These are phyloP conservation scores for Pyrenula massariospora DNA, from an alignment of 495 filamentous ascomycete species.

Conservation along the genomic window DNA sequence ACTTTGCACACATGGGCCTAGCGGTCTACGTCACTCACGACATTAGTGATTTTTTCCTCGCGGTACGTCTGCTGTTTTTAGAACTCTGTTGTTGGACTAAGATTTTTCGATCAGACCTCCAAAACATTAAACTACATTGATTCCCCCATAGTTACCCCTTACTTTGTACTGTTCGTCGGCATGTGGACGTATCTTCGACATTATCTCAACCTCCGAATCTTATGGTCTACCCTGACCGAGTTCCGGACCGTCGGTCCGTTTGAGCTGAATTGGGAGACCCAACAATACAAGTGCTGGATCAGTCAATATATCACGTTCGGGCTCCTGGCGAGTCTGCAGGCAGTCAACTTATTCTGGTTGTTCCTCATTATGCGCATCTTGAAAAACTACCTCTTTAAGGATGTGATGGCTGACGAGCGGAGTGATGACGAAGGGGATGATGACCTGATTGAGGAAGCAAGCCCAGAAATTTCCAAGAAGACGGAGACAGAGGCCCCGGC, in stretches of 20 bases:
- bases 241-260: constrained; percentile 85
- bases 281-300: constrained; percentile 73
- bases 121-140: constrained; percentile 93
- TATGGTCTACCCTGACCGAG: constrained; percentile 74
- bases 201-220: constrained; percentile 78
- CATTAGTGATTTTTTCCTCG: constrained; percentile 93
- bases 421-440: constrained; percentile 51
- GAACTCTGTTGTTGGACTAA: neutral
- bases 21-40: constrained; percentile 97
- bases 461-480: neutral
- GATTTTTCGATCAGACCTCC: constrained; percentile 49
- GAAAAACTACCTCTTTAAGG: constrained; percentile 41
- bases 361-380: constrained; percentile 71
- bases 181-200: constrained; percentile 92
- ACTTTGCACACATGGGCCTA: constrained; percentile 96
- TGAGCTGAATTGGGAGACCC: constrained; percentile 72
- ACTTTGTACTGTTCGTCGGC: constrained; percentile 72
- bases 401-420: constrained; percentile 38
- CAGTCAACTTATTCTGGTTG: constrained; percentile 79
- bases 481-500: neutral
- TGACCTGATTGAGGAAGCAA: constrained; percentile 9
- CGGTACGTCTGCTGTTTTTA: constrained; percentile 44
- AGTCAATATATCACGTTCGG: constrained; percentile 61
- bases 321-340: constrained; percentile 63
- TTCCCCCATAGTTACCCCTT: constrained; percentile 61